These are phyloP conservation scores for Acmispon strigosus DNA, from an alignment of 306 rosid genomes.

Conservation along the genomic window DNA sequence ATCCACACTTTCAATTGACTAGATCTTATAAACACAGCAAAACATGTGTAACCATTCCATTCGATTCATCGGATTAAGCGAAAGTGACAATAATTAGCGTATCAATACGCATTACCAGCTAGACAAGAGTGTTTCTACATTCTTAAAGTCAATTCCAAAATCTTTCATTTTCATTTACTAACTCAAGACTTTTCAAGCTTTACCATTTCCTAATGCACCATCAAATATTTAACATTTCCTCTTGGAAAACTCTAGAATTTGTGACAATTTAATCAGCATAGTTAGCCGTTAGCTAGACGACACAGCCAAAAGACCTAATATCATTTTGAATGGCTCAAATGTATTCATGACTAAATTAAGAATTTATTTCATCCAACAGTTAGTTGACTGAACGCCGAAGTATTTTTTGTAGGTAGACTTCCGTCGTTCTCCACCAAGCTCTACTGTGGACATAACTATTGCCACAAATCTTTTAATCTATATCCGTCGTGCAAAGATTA, in stretches of 20 bases:
- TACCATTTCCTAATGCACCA: neutral
- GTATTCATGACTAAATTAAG: too few species aligned
- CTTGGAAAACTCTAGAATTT: neutral
- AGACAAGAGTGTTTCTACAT: conserved; percentile 4
- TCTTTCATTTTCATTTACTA: neutral
- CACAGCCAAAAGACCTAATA: too few species aligned
- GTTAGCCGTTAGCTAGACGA: too few species aligned
- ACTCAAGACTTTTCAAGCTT: neutral
- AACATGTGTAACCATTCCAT: conserved; percentile 13
- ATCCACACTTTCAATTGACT: conserved; percentile 7
- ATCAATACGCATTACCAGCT: conserved; percentile 16
- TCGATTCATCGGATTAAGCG: conserved; percentile 6
- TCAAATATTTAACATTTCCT: neutral
- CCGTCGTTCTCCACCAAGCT: too few species aligned
- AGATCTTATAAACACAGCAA: conserved; percentile 12
- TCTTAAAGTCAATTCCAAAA: conserved; percentile 21
- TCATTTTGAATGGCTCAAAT: too few species aligned
- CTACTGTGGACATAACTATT: too few species aligned
- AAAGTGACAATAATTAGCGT: conserved; percentile 22
- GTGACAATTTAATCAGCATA: neutral
- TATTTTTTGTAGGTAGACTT: too few species aligned
- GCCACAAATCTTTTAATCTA: too few species aligned
- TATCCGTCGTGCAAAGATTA: too few species aligned
- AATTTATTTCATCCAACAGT: too few species aligned
- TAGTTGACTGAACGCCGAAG: too few species aligned